These are phyloP conservation scores for Aegilops longissima DNA, from an alignment of 176 grass and related monocot species.

Conservation along the genomic window DNA sequence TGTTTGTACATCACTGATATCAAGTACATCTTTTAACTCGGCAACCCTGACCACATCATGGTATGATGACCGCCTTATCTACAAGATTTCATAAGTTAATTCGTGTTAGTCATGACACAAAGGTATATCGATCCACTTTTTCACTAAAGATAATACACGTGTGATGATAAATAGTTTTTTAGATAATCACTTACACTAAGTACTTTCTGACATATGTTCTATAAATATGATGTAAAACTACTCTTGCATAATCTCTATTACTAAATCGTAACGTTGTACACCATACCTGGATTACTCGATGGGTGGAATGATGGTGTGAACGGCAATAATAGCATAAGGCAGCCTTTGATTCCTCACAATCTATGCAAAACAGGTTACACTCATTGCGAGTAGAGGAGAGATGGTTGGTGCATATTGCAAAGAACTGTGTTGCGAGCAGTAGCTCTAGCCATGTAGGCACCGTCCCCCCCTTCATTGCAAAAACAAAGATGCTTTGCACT, in stretches of 20 bases:
- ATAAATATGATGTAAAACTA: neutral
- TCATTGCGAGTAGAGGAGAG: conserved; percentile 39
- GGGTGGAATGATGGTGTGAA: conserved; percentile 34
- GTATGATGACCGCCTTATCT: conserved; percentile 66
- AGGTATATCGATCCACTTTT: neutral
- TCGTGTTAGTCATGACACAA: neutral
- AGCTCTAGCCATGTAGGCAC: conserved; percentile 50
- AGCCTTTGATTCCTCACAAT: conserved; percentile 13
- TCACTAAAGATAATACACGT: neutral
- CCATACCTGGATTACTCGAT: conserved; percentile 62
- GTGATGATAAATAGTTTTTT: neutral
- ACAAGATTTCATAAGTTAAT: neutral
- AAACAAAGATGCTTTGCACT: neutral
- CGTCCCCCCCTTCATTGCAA: neutral
- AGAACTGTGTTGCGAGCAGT: conserved; percentile 49
- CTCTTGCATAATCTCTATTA: neutral
- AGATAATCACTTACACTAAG: neutral
- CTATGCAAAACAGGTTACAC: conserved; percentile 59
- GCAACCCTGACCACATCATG: conserved; percentile 57
- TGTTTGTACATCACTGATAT: conserved; percentile 51
- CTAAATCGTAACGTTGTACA: neutral
- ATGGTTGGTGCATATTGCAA: conserved; percentile 36
- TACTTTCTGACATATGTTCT: neutral
- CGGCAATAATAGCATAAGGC: conserved; percentile 58
- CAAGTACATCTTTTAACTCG: conserved; percentile 50